Evolutionary conservation across 805 yeast species (phyloP).

Genomic region (Hanseniaspora valbyensis): DNA sequence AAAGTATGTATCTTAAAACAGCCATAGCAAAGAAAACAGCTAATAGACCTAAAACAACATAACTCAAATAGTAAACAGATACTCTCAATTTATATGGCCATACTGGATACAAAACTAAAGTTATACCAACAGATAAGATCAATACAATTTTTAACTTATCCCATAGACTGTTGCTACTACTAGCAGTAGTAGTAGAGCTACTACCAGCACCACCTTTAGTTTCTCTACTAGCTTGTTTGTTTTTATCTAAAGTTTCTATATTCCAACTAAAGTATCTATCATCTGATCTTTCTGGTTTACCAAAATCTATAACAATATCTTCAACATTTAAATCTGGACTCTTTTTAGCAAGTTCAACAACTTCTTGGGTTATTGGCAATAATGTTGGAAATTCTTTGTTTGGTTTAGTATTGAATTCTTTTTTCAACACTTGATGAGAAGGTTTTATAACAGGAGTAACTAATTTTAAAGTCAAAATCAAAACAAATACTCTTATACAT

Average conservation of each 20-base stretch:
- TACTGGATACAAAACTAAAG: constrained; percentile 72
- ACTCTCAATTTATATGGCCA: constrained; percentile 88
- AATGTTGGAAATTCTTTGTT: constrained; percentile 46
- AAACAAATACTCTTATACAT: constrained; percentile 31
- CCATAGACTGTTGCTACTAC: constrained; percentile 32
- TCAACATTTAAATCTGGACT: neutral
- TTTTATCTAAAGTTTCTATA: neutral
- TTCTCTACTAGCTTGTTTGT: neutral
- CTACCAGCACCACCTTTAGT: neutral
- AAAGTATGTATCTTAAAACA: constrained; percentile 61
- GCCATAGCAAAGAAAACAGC: constrained; percentile 70
- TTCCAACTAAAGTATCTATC: constrained; percentile 13
- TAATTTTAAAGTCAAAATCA: constrained; percentile 40
- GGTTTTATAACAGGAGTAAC: constrained; percentile 72
- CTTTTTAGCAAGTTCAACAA: constrained; percentile 1
- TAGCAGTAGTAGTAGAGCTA: too few species aligned
- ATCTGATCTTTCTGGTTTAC: constrained; percentile 3
- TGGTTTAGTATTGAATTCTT: constrained; percentile 50
- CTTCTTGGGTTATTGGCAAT: constrained; percentile 24
- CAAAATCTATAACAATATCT: constrained; percentile 9
- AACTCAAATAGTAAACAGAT: constrained; percentile 83
- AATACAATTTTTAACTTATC: constrained; percentile 9
- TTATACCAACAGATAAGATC: constrained; percentile 29
- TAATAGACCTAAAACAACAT: constrained; percentile 61
- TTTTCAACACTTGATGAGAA: constrained; percentile 50